Percentiles rank a stretch among this genome's conserved stretches.
phyloP scores from a whole-genome alignment of 1,139 yeast species.

The Candida dubliniensis region DNA sequence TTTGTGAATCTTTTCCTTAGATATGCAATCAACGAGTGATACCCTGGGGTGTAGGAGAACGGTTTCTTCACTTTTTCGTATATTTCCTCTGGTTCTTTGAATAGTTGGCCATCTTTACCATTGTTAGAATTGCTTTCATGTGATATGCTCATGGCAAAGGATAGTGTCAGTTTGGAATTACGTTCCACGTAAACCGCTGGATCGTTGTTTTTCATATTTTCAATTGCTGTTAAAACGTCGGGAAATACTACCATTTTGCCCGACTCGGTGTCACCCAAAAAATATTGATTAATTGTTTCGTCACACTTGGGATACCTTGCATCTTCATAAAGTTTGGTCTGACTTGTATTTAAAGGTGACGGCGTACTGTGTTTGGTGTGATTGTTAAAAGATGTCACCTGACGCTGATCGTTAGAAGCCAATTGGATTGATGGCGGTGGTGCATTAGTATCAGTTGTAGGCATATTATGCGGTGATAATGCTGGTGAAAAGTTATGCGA shows the following conservation, averaged over 20 bases:
- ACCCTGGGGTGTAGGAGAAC: constrained; percentile 87
- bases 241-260: constrained; percentile 47
- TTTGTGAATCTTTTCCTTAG: constrained; percentile 69
- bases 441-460: constrained; percentile 9
- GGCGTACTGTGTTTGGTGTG: constrained; percentile 4
- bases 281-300: constrained; percentile 57
- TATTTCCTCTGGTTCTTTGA: constrained; percentile 74
- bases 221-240: constrained; percentile 52
- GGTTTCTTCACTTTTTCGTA: constrained; percentile 75
- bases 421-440: not conserved
- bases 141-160: constrained; percentile 54
- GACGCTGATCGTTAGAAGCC: not conserved
- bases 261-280: constrained; percentile 48
- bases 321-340: constrained; percentile 11
- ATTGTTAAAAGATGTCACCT: not conserved
- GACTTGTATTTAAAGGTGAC: constrained; percentile 14
- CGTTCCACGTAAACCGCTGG: constrained; percentile 43
- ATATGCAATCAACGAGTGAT: constrained; percentile 77
- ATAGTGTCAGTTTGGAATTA: constrained; percentile 45
- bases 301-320: constrained; percentile 35
- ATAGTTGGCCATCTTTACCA: constrained; percentile 24
- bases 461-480: constrained; percentile 33
- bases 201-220: constrained; percentile 39
- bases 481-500: constrained; percentile 39
- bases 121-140: constrained; percentile 34